Base-by-base conservation (phyloP, 139 green algal genomes). In the Micractinium conductrix region DNA sequence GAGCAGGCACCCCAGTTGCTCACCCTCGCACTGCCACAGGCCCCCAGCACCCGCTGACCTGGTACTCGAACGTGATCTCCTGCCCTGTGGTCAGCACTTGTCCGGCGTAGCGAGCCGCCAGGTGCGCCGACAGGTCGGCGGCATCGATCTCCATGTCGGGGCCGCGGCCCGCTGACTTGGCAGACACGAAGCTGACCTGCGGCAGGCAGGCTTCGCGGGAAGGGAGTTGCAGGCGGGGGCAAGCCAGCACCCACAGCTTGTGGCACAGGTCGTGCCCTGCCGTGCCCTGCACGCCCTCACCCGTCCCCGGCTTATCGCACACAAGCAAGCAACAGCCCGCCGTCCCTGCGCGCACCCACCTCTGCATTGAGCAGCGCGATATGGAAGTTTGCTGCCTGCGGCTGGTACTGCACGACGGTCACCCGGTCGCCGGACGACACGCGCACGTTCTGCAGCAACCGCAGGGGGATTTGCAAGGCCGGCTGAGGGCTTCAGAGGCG, bases 51-150 rank as follows among this genome's bases (percentile, higher is more conserved):
- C 35, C 19, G 8, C 55, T 35, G 33, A 83, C 78, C 60, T 95
- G 90, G 75, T 93, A 95, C 81, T 99, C 96, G 85, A 99, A 98
- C 0, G 93, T 91, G 0, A 96, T n/a, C 58, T 95, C 88, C 88
- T 99, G 96, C 7, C 89, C 87, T 3, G 91, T 76, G 0, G 89
- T 91, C 8, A 98, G 92, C 6, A 99, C 84, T 91, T 97, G 94
- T 5, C 83, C 80, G 19, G 79, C 69, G 78, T 96, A 96, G 30
- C 84, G 80, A 30, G 85, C 81, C 8, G 92, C 62, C 33, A 97
- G 68, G 68, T 94, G 84, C 14, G 82, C 83, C 72, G 91, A 93
- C n/a, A 98, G 45, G 1, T 93, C 84, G 2, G 82, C 80, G 0
- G 94, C 92, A n/a, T 92, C 81, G 50, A 97, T 38, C 80, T 97